phyloP scores from a whole-genome alignment of 2,329 filamentous ascomycete species.

The Rutstroemia sp. region DNA sequence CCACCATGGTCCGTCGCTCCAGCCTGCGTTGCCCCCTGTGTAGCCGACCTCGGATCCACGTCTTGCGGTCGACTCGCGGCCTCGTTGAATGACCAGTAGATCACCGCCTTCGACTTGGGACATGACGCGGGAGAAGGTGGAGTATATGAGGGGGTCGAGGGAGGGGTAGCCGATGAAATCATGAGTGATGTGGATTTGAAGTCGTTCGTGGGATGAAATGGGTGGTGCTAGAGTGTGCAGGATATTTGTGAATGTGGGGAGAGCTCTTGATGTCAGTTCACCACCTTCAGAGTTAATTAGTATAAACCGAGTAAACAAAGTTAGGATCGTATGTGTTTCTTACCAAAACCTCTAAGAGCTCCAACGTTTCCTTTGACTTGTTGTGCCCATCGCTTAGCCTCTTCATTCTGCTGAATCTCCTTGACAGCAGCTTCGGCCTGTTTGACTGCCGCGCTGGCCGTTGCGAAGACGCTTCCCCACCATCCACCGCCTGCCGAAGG shows the following conservation, averaged over 20 bases:
- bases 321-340: constrained; percentile 15
- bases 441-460: constrained; percentile 70
- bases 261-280: constrained; percentile 74
- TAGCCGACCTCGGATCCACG: constrained; percentile 54
- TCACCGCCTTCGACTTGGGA: constrained; percentile 97
- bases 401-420: constrained; percentile 92
- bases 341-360: constrained; percentile 68
- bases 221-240: constrained; percentile 92
- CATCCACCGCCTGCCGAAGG: constrained; percentile 58
- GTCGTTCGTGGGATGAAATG: constrained; percentile 92
- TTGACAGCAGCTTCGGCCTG: constrained; percentile 89
- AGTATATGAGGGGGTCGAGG: constrained; percentile 85
- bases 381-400: constrained; percentile 92
- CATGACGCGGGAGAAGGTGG: constrained; percentile 92
- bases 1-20: constrained; percentile 98
- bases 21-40: constrained; percentile 54
- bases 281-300: constrained; percentile 52
- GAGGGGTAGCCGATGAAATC: constrained; percentile 92
- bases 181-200: constrained; percentile 96
- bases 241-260: constrained; percentile 92
- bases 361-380: constrained; percentile 88
- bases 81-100: constrained; percentile 86
- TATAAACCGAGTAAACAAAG: background rate
- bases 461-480: constrained; percentile 83
- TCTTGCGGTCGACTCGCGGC: constrained; percentile 71